Base-by-base conservation (phyloP, 495 filamentous ascomycete genomes). In the Penicillium longicatenatum region DNA sequence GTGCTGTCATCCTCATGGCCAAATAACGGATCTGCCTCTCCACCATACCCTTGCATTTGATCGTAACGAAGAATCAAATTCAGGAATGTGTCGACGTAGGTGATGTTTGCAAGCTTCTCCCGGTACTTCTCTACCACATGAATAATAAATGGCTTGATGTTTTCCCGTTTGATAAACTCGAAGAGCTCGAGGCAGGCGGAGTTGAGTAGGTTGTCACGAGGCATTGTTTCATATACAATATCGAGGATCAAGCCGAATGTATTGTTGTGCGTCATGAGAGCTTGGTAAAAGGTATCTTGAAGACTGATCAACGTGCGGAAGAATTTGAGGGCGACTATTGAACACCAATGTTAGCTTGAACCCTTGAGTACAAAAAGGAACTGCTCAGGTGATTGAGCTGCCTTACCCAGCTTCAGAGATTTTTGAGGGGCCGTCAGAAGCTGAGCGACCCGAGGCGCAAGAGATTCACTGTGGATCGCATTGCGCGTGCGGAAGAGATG, bases 171-270 rank as follows among this genome's bases (percentile, higher is more conserved):
- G 62, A 98, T 91, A 62, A 88, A 91, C 62, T 93, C 91, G 60
- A 98, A 98, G 33, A 98, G 84, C 67, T 98, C 94, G 14, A 98
- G 80, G 72, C 91, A 97, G n/a, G 93, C 93, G 14, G 93, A 97
- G 66, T 94, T 94, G 31, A 98, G 83, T 4, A 98, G 80, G 66
- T 97, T 98, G 70, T 98, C 92, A n/a, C 91, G 86, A 2, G 92
- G 92, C 86, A 97, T 93, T 3, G 94, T 96, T 63, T 91, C 85
- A 59, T 88, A 83, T 11, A 98, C 84, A 29, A 98, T 88, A 61
- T 95, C 85, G 24, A 98, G 82, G 52, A 98, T 93, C 2, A 93
- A 87, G 16, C 87, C 92, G 60, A 98, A 90, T 2, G 93, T 87
- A 59, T 85, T 85, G 65, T 93, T 86, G 64, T 92, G 87, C 6